phyloP scores from a whole-genome alignment of 73 alveolate species.

The Paramecium caudatum region DNA sequence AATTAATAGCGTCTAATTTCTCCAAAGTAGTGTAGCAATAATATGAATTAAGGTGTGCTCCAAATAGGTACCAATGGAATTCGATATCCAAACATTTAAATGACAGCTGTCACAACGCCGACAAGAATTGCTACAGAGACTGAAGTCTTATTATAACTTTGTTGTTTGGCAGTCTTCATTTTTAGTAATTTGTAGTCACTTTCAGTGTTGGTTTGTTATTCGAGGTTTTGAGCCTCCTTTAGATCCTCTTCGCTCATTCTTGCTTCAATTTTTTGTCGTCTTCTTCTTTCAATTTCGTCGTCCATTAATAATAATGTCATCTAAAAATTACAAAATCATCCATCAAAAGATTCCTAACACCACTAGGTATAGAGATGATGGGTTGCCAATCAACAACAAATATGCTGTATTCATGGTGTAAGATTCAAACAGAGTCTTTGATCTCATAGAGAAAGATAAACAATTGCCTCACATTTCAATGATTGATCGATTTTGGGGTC shows the following conservation, averaged over 20 bases:
- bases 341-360: conserved; percentile 24
- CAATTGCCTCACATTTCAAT: background rate
- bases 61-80: background rate
- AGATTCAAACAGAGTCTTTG: conserved; percentile 40
- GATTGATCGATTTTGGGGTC: conserved; percentile 48
- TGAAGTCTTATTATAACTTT: background rate
- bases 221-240: conserved; percentile 11
- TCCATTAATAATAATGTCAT: conserved; percentile 33
- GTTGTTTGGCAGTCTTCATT: background rate
- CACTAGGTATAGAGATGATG: conserved; percentile 53
- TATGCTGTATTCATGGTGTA: background rate
- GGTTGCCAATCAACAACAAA: conserved; percentile 1
- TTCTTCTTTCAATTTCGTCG: background rate
- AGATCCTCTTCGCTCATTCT: background rate
- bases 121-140: background rate
- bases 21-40: no score
- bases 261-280: background rate
- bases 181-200: background rate
- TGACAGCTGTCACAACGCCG: background rate
- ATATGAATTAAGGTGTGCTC: no score
- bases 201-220: background rate
- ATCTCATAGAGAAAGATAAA: conserved; percentile 41
- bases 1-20: no score
- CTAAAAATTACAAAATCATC: conserved; percentile 60
- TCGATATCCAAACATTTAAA: background rate